phyloP scores from a whole-genome alignment of 2,329 filamentous ascomycete species.

The Uncinocarpus reesii region DNA sequence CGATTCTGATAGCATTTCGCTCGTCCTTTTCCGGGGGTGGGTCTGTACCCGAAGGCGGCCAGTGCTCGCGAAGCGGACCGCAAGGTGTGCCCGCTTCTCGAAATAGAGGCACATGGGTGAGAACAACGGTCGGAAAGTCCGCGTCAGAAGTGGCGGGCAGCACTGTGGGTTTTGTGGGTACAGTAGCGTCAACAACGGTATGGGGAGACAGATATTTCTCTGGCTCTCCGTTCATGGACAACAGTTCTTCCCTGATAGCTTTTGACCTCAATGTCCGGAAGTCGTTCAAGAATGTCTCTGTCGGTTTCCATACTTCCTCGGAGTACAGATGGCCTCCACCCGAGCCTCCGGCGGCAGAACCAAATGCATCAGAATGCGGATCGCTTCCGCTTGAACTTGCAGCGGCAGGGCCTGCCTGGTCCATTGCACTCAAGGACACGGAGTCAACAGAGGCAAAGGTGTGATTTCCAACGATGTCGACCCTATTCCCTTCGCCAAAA shows the following conservation, averaged over 20 bases:
- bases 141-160: slow-evolving; percentile 9
- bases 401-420: slow-evolving; percentile 43
- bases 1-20: slow-evolving; percentile 66
- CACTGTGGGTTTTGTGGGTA: slow-evolving; percentile 27
- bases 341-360: slow-evolving; percentile 39
- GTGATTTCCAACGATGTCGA: slow-evolving; percentile 89
- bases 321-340: slow-evolving; percentile 42
- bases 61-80: slow-evolving; percentile 74
- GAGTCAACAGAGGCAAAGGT: slow-evolving; percentile 87
- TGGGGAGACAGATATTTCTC: slow-evolving; percentile 50
- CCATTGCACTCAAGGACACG: slow-evolving; percentile 71
- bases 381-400: slow-evolving; percentile 40
- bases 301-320: slow-evolving; percentile 60
- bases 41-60: slow-evolving; percentile 58
- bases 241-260: slow-evolving; percentile 59
- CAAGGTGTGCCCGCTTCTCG: slow-evolving; percentile 74
- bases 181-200: slow-evolving; percentile 47
- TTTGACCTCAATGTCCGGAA: slow-evolving; percentile 56
- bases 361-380: slow-evolving; percentile 45
- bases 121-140: slow-evolving; percentile 75
- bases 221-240: slow-evolving; percentile 51
- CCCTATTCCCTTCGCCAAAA: slow-evolving; percentile 82
- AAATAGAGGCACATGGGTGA: slow-evolving; percentile 86
- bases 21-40: slow-evolving; percentile 51
- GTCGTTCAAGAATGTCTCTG: slow-evolving; percentile 62